phyloP scores from a whole-genome alignment of 352 stramenopile species.

The Pythium apleroticum region DNA sequence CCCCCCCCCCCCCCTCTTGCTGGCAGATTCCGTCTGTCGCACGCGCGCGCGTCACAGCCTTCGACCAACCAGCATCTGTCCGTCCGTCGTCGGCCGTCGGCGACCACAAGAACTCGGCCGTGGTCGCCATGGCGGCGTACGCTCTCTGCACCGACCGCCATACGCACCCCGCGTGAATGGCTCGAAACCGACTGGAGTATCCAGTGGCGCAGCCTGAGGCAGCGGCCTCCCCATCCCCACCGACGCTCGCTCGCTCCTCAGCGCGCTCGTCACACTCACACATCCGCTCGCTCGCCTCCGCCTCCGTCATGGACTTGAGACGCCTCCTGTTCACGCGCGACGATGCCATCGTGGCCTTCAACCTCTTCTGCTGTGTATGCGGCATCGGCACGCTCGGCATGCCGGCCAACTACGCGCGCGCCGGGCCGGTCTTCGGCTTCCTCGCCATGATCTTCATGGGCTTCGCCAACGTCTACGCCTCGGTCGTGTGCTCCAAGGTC shows the following conservation, averaged over 20 bases:
- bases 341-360: constrained; percentile 26
- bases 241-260: too few relatives aligned
- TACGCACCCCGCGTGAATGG: not conserved
- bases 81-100: not conserved
- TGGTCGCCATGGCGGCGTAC: not conserved
- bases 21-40: constrained; percentile 27
- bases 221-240: too few relatives aligned
- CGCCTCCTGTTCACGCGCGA: constrained; percentile 4
- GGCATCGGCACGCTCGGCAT: constrained; percentile 72
- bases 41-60: constrained; percentile 13
- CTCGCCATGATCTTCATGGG: constrained; percentile 33
- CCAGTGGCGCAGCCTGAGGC: not conserved
- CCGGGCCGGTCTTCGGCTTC: constrained; percentile 32
- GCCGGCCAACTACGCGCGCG: constrained; percentile 64
- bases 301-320: too few relatives aligned
- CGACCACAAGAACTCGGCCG: not conserved
- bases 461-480: constrained; percentile 23
- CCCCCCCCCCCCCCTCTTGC: too few relatives aligned
- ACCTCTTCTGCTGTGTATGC: constrained; percentile 68
- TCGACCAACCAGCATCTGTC: not conserved
- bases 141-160: not conserved
- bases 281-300: too few relatives aligned
- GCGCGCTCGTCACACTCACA: too few relatives aligned
- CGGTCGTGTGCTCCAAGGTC: constrained; percentile 37
- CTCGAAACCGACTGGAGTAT: not conserved